Evolutionary conservation across 768 basidiomycete genomes (phyloP).

Genomic region (Lactarius deliciosus): DNA sequence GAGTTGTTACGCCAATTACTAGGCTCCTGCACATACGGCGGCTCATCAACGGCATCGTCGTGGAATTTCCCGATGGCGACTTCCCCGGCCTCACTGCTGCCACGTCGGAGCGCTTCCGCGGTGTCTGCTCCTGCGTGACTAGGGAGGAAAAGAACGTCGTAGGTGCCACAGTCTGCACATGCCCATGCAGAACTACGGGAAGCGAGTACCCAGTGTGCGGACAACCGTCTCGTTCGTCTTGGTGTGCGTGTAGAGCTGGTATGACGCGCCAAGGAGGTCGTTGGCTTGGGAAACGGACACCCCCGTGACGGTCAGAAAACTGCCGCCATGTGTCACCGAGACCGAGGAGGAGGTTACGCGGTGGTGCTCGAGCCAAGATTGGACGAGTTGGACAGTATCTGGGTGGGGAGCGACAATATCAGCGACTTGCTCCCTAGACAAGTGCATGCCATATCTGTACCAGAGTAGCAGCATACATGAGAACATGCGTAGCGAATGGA

Average conservation of each 20-base stretch:
- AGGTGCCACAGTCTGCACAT: no score
- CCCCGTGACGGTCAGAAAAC: background rate
- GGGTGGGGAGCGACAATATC: background rate
- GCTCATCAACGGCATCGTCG: no score
- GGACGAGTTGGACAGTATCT: background rate
- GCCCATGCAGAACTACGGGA: background rate
- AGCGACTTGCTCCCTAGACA: background rate
- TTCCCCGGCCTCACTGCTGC: no score
- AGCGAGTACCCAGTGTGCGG: background rate
- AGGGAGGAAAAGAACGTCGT: background rate
- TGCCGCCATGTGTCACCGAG: background rate
- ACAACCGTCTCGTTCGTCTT: background rate
- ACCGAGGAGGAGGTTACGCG: background rate
- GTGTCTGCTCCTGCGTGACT: background rate
- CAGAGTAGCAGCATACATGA: background rate
- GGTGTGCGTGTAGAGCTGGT: background rate
- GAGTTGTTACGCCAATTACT: background rate
- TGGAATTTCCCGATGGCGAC: no score
- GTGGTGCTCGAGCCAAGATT: background rate
- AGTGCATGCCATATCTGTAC: background rate
- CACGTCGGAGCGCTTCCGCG: no score
- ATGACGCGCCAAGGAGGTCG: background rate
- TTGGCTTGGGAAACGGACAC: background rate
- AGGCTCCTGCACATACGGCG: background rate
- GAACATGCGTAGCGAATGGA: background rate